Base-by-base conservation (phyloP, 805 yeast species). In the Metschnikowia anglica region DNA sequence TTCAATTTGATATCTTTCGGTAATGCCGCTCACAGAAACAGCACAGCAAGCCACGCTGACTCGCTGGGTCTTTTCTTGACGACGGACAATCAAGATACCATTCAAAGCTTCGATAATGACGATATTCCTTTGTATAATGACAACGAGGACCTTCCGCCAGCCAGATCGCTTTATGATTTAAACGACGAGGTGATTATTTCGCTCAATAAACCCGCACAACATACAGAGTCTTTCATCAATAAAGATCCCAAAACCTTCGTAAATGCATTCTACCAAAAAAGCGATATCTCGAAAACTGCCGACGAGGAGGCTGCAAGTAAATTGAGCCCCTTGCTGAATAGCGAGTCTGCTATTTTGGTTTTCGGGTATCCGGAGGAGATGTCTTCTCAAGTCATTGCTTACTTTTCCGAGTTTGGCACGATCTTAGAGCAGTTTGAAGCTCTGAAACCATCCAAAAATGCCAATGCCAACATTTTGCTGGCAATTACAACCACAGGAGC, bases 281-380 rank as follows among this genome's bases (percentile, higher is more conserved):
- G 35, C 15, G 42, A 45, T 16, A 12, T 33, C 2, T 32, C 36
- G 13, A 42, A 32, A 25, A 28, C 34, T 5, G 35, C 30, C 12
- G 55, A 46, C 2, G 49, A 45, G 5, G 52, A 44, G 5, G 38
- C 39, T 3, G 46, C 43, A 18, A 42, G 33, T 19, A 48, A 48
- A 6, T 37, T 51, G 33, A 56, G 61, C 44, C 59, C 68, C 11
- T 53, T 65, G 45, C 44, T 51, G 31, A 46, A 60, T 43, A 52
- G 62, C 25, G 88, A 81, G 42, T 72, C 80, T 36, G 85, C 96
- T 0, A 85, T 91, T 1, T 65, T 90, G 21, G 88, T 91, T 2
- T 88, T 85, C 64, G 98, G 98, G 1, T 91, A 88, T 60, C 88
- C 95, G 1, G 95, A 89, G 55, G 72, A 80, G 2, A 73, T 82